These are phyloP conservation scores for Fraxinus baroniana DNA, from an alignment of 305 asterid species.

Conservation along the genomic window DNA sequence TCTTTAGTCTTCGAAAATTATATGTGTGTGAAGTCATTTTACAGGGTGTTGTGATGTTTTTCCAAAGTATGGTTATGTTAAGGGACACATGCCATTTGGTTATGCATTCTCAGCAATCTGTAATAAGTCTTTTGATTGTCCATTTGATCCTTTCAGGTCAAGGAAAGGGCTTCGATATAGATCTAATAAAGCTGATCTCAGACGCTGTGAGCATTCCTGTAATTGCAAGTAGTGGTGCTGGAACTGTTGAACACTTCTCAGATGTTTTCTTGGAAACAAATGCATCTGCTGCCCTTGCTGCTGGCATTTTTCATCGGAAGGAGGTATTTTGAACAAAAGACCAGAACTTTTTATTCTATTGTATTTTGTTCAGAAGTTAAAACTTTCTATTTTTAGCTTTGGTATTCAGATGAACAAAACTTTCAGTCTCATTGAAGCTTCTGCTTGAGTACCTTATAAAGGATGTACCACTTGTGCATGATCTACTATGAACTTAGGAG, in stretches of 20 bases:
- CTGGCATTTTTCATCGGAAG: conserved; percentile 92
- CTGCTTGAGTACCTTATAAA: background rate
- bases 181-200: conserved; percentile 74
- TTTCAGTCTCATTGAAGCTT: background rate
- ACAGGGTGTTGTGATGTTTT: background rate
- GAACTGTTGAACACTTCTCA: conserved; percentile 71
- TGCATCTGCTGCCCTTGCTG: conserved; percentile 99
- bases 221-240: conserved; percentile 97
- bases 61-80: background rate
- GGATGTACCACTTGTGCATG: background rate
- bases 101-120: background rate
- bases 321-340: conserved; percentile 51
- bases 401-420: background rate
- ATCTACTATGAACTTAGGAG: background rate
- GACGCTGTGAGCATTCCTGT: conserved; percentile 91
- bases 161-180: conserved; percentile 84
- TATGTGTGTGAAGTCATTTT: background rate
- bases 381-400: background rate
- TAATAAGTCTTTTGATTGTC: conserved; percentile 7
- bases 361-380: background rate
- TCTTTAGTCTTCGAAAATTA: background rate
- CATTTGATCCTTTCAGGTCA: conserved; percentile 55
- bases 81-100: background rate
- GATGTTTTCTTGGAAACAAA: conserved; percentile 81
- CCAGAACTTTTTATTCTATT: background rate